Evolutionary conservation across 2,329 filamentous ascomycete genomes (phyloP), one percentile per base, ranked within the genome.

Genomic region (Mollisia scopiformis): DNA sequence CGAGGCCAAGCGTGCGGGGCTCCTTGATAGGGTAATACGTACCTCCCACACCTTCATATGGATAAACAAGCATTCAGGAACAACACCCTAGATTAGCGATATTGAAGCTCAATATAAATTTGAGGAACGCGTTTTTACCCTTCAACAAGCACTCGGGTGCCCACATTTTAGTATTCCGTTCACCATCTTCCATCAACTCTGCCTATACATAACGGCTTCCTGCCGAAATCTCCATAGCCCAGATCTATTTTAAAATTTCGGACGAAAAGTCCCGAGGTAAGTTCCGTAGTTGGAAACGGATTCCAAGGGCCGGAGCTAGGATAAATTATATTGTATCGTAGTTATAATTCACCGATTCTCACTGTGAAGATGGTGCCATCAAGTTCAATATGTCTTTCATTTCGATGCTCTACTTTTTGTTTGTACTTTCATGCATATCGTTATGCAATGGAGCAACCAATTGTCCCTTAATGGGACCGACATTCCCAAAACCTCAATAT

Each of bases 401-500:
- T n/a, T 41, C 19, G 23, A 23, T 30, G n/a, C 11, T 25, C 21
- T 30, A 13, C 14, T 50, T 16, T 31, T 50, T 30, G 13, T 50
- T 11, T n/a, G n/a, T n/a, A n/a, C 19, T 50, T 31, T 5, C 16
- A 10, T 30, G 25, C 19, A 31, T 50, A 31, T 33, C 25, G 2
- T 50, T 30, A 2, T 50, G 47, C 19, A 23, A 50, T 50, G 47
- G 25, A 2, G 47, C 25, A 2, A 50, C 47, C 6, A 50, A 50
- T 50, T 50, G 47, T 21, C 47, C 47, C 10, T 50, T 50, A 19
- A 50, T 50, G 47, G 58, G 58, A 23, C 54, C 58, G 5, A 53
- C 39, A 2, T 61, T 50, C 14, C 28, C 54, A 16, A 37, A 37
- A 11, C 58, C 58, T 16, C 37, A 57, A 21, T 53, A 53, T 28